Base-by-base conservation (phyloP, 805 yeast species). In the Blastobotrys parvus region DNA sequence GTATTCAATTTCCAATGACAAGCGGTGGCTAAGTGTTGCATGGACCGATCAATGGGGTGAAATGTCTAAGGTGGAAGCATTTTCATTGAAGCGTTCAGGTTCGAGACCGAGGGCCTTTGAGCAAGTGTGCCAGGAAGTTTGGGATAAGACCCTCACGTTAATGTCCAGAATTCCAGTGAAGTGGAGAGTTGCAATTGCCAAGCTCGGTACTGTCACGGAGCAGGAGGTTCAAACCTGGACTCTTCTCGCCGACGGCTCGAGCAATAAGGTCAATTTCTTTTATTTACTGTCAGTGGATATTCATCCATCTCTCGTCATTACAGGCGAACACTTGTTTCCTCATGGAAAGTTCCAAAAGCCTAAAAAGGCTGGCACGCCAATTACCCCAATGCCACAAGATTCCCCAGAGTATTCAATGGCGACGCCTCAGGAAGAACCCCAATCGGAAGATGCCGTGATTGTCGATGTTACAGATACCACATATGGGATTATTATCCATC, bases 1-100 rank as follows among this genome's bases (percentile, higher is more conserved):
- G 1, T 90, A 89, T 54, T 86, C 87, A 23, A 61, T 94, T 41
- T 82, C 95, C 0, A 68, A 75, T 3, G 95, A 89, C 59, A 78
- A 78, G 47, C 77, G 76, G 43, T 90, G 96, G 95, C 70, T 87
- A 35, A 77, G 80, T 18, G 94, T 86, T 0, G 81, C 94, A 0
- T 87, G 97, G 94, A 71, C 92, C 0, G 95, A 90, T 55, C 90
- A 89, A 39, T 72, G 74, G 58, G 95, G 95, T 0, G 67, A 69
- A 3, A 69, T 76, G 10, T 74, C 79, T 15, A 70, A 69, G 37
- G 72, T 80, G 0, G 80, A 77, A 50, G 72, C 87, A 0, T 83
- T 57, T 32, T 42, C 56, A 8, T 37, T 62, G 10, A 30, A 3
- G 47, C 35, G 5, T 15, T 33, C 17, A 13, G 40, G 53, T 8